Base-by-base conservation (phyloP, 2,329 filamentous ascomycete genomes). In the Magnaporthiopsis rhizophila region DNA sequence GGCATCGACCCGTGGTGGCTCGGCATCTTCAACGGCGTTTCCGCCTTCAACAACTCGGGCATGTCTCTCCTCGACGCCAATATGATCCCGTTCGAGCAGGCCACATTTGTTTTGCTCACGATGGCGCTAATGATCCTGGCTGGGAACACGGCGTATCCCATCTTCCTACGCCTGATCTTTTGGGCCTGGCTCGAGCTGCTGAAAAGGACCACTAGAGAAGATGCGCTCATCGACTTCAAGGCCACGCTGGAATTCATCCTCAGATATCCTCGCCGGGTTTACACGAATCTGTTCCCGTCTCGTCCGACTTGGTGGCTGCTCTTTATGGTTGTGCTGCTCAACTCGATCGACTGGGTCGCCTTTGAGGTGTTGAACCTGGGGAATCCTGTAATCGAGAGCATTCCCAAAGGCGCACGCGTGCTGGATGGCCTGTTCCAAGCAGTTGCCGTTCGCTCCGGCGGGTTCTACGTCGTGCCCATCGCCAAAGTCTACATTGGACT, bases 11-110 rank as follows among this genome's bases (percentile, higher is more conserved):
- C 87, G 45, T 89, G 85, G 84, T 90, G 87, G 87, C 77, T 86
- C 2, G 87, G 87, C 57, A 81, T 86, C 59, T 90, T 90, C 75
- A 86, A 88, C 66, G 85, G 84, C 2, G 81, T 86, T 5, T 88
- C 85, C 24, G 87, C 87, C 0, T 90, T 90, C 73, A 89, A 89
- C 74, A 90, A 89, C 68, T 86, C 82, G n/a, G 87, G 87, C 57
- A 88, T 90, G 86, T 84, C 83, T 26, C 77, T 89, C 50, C 75
- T 89, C 15, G 86, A 90, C 71, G 81, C 83, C 57, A 89, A 88
- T 69, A 87, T 91, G 77, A 77, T 83, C 3, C 83, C 84, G 0
- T 89, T 87, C 65, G 81, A 84, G 65, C 76, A 76, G 38, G 76
- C 79, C 0, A 79, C 80, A 67, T 83, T 82, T 65, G 79, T 83